phyloP scores from a whole-genome alignment of 805 yeast species.

The Candida vartiovaarae region DNA sequence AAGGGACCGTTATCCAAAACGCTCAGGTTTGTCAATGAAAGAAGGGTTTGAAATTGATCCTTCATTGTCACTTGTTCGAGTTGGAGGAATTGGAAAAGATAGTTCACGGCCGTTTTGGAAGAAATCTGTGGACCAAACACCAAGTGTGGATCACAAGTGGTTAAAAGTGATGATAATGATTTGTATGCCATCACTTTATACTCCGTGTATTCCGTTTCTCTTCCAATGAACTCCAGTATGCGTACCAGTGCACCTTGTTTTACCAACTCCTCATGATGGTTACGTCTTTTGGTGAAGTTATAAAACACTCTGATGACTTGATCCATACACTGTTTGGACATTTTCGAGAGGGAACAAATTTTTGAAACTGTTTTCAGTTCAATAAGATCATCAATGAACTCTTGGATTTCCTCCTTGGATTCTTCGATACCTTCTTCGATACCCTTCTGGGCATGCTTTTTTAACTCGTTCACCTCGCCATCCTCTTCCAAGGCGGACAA shows the following conservation, averaged over 20 bases:
- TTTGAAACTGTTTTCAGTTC: constrained; percentile 16
- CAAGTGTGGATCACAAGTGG: constrained; percentile 38
- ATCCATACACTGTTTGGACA: constrained; percentile 18
- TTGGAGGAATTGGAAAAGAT: constrained; percentile 33
- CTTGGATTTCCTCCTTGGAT: constrained; percentile 12
- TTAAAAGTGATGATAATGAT: constrained; percentile 36
- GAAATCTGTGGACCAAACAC: constrained; percentile 26
- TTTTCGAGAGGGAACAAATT: constrained; percentile 7
- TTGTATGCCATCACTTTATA: constrained; percentile 28
- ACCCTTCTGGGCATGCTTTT: constrained; percentile 26
- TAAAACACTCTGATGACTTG: constrained; percentile 27
- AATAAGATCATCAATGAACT: constrained; percentile 16
- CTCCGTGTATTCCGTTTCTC: constrained; percentile 6
- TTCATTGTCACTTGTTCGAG: constrained; percentile 20
- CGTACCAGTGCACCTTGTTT: constrained; percentile 40
- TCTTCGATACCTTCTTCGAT: constrained; percentile 17
- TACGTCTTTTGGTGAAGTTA: constrained; percentile 23
- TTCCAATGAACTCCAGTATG: constrained; percentile 22
- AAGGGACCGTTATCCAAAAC: constrained; percentile 35
- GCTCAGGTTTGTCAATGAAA: constrained; percentile 61
- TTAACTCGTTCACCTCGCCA: constrained; percentile 24
- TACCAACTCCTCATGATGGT: constrained; percentile 28
- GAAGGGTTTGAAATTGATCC: constrained; percentile 45
- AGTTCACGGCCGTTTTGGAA: constrained; percentile 18
- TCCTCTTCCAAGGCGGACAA: constrained; percentile 22